A percentile compares a stretch with the other conserved stretches of the same genome.
Conservation (phyloP, 2,329 filamentous ascomycete species). For the Neurospora sp. region DNA sequence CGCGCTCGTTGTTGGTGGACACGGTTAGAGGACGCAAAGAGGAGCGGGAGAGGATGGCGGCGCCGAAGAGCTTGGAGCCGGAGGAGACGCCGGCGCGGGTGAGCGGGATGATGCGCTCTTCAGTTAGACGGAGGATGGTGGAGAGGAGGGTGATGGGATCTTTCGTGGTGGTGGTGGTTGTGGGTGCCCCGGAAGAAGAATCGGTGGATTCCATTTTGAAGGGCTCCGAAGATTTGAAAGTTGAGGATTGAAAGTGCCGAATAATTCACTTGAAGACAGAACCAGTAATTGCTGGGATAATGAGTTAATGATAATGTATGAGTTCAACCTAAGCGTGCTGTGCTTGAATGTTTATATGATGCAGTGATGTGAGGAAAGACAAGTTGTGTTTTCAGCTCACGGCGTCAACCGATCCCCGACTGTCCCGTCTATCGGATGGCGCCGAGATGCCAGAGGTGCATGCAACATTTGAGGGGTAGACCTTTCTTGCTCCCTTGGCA, state of each 20-base stretch:
- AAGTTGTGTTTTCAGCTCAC: background rate
- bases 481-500: background rate
- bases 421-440: background rate
- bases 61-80: conserved; percentile 47
- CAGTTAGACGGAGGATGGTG: conserved; percentile 32
- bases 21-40: conserved; percentile 34
- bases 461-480: background rate
- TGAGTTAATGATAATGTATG: background rate
- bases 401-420: background rate
- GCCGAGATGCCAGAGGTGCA: background rate
- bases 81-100: conserved; percentile 38
- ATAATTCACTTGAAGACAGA: background rate
- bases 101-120: conserved; percentile 39
- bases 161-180: conserved; percentile 11
- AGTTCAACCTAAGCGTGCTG: no score
- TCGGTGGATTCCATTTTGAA: conserved; percentile 1
- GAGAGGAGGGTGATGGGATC: conserved; percentile 26
- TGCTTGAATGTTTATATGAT: no score
- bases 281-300: background rate
- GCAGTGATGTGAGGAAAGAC: no score
- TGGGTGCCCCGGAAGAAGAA: background rate
- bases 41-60: conserved; percentile 37
- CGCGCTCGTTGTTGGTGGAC: conserved; percentile 45
- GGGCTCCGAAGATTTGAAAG: background rate
- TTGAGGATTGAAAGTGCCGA: background rate